These are phyloP conservation scores for Anthracocystis panici-leucophaei DNA, from an alignment of 1,284 basidiomycete species.

Conservation along the genomic window DNA sequence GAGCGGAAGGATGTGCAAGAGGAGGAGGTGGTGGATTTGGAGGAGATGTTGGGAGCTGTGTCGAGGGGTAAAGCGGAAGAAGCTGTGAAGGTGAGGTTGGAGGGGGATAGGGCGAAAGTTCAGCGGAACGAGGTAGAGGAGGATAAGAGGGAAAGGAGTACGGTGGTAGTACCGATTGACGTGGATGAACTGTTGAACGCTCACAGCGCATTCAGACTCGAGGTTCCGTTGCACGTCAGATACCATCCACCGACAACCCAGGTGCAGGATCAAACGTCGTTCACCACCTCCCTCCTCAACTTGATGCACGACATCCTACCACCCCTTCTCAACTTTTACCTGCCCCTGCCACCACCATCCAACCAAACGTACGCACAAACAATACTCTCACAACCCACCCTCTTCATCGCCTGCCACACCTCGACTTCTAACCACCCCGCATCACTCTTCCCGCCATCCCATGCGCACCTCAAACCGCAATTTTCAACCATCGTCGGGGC, in stretches of 20 bases:
- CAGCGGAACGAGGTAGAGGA: not conserved
- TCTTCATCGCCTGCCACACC: constrained; percentile 19
- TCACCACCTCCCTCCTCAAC: not conserved
- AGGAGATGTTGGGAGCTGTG: constrained; percentile 3
- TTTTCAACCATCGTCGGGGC: not conserved
- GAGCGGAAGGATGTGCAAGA: not conserved
- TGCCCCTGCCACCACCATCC: not conserved
- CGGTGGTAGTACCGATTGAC: not conserved
- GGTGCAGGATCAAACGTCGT: not conserved
- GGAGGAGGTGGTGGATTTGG: constrained; percentile 7
- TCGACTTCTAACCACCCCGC: not conserved
- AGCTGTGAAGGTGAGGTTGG: not conserved
- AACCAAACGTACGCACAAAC: not conserved
- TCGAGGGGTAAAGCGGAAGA: constrained; percentile 3
- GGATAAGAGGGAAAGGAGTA: not conserved
- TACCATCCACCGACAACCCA: constrained; percentile 15
- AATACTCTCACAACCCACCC: constrained; percentile 2
- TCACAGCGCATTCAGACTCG: not conserved
- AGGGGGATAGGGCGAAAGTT: not conserved
- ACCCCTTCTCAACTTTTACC: not conserved
- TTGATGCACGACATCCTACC: constrained; percentile 12
- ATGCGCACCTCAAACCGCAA: constrained; percentile 11
- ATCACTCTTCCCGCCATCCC: constrained; percentile 16
- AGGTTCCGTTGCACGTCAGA: constrained; percentile 24
- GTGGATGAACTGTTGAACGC: constrained; percentile 7